Percentiles rank a stretch among this genome's conserved stretches.
Evolutionary conservation across 371 early-diverging fungal genomes (phyloP).

Genomic region (Apophysomyces variabilis): DNA sequence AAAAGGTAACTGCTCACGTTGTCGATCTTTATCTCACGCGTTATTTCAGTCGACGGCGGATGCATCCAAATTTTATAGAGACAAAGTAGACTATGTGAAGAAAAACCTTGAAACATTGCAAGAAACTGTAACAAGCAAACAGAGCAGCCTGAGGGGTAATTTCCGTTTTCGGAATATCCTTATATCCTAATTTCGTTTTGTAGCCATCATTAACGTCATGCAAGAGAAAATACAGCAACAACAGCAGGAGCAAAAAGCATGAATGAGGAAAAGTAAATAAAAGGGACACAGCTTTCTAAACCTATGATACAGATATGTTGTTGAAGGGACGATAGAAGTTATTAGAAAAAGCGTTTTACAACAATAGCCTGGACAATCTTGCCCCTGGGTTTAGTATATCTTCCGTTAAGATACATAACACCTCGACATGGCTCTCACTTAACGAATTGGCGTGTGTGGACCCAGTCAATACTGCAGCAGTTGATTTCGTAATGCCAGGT

Average conservation of each 20-base stretch:
- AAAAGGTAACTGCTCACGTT: slow-evolving; percentile 70
- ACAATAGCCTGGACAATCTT: too few relatives aligned
- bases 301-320: too few relatives aligned
- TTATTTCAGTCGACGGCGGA: slow-evolving; percentile 63
- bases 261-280: slow-evolving; percentile 17
- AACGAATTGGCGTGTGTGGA: too few relatives aligned
- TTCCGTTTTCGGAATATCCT: background rate
- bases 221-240: slow-evolving; percentile 54
- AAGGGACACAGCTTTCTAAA: too few relatives aligned
- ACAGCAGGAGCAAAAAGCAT: slow-evolving; percentile 21
- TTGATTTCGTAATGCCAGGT: too few relatives aligned
- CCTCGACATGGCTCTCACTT: too few relatives aligned
- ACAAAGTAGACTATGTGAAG: slow-evolving; percentile 78
- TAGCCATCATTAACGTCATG: slow-evolving; percentile 58
- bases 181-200: background rate
- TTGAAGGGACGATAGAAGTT: too few relatives aligned
- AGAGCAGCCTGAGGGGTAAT: slow-evolving; percentile 74
- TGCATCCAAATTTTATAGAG: slow-evolving; percentile 78
- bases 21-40: background rate
- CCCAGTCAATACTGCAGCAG: too few relatives aligned
- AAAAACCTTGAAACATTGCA: slow-evolving; percentile 76
- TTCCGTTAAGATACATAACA: too few relatives aligned
- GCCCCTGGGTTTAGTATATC: too few relatives aligned
- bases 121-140: slow-evolving; percentile 75
- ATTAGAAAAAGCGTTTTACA: too few relatives aligned